Base-by-base conservation (phyloP, 176 grass and related monocot species). In the Hsuehochloa calcarea region DNA sequence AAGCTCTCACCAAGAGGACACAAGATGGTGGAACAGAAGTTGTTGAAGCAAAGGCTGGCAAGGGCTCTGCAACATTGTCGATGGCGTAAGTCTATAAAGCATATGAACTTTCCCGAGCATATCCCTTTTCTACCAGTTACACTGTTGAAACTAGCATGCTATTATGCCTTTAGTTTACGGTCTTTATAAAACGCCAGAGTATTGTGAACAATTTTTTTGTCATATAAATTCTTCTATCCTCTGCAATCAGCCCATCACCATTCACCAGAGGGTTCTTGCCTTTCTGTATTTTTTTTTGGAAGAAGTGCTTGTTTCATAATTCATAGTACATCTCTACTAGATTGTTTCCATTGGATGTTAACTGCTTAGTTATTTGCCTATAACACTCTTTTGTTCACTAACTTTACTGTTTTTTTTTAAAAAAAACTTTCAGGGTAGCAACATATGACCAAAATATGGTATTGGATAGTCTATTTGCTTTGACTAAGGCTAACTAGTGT, bases 21-120 rank as follows among this genome's bases (percentile, higher is more conserved):
- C 96, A 99, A 85, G 93, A 99, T 44, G 96, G 96, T 74, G 93
- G 93, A 52, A 99, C 93, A 4, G 93, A 99, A 85, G 96, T 99
- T 76, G 96, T 99, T 74, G 96, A 99, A 82, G 96, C 96, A 51
- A 99, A 96, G 84, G 93, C 91, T 86, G 96, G 93, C 63, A 98
- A 98, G 86, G 96, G 93, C 60, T 99, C 96, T 73, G 96, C 93
- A 72, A 99, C 96, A 29, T 89, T 99, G 84, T 99, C 93, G n/a
- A 99, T 99, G 93, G 93, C 91, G 91, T 96, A 91, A 99, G 91
- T 95, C 25, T 82, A 45, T 60, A 22, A 43, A 81, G 4, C 45
- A 47, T 58, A 77, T 15, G n/a, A 20, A 86, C 0, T 1, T 65
- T 86, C 31, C 10, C 11, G 8, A 65, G 65, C 66, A 66, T 72